Percentiles rank a stretch among this genome's conserved stretches.
phyloP scores from a whole-genome alignment of 805 yeast species.

The Babjeviella inositovora region DNA sequence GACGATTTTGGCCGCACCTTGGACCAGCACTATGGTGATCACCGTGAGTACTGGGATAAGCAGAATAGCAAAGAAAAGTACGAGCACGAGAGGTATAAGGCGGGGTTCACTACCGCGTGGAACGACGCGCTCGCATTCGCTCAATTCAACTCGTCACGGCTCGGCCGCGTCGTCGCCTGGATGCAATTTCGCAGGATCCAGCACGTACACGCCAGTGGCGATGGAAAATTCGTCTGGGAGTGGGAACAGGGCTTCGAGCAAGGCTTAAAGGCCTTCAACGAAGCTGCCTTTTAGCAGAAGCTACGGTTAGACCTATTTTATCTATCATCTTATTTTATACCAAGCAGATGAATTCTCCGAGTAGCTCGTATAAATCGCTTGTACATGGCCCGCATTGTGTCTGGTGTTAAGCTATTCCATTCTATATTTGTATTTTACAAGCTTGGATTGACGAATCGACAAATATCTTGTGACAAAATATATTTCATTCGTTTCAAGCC shows the following conservation, averaged over 20 bases:
- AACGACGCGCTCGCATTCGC: conserved; percentile 57
- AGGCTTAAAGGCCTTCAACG: conserved; percentile 30
- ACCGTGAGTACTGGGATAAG: conserved; percentile 52
- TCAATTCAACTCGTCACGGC: conserved; percentile 43
- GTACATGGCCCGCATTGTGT: no score
- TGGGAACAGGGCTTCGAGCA: conserved; percentile 76
- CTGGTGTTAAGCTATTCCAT: no score
- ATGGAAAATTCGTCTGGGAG: conserved; percentile 57
- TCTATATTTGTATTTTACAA: no score
- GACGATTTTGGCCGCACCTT: conserved; percentile 21
- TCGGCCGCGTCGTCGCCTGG: conserved; percentile 71
- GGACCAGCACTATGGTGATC: conserved; percentile 21
- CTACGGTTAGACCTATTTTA: no score
- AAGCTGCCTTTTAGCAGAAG: conserved; percentile 1
- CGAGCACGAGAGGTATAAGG: conserved; percentile 71
- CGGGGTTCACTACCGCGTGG: conserved; percentile 70
- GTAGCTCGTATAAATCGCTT: no score
- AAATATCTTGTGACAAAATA: no score
- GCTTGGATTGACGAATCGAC: no score
- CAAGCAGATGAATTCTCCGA: no score
- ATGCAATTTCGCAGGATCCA: conserved; percentile 40
- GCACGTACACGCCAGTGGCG: conserved; percentile 41
- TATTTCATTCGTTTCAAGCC: no score
- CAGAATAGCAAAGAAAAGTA: conserved; percentile 40
- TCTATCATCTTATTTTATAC: no score